Evolutionary conservation across 768 basidiomycete genomes (phyloP).

Genomic region (Boletus subparvulus): DNA sequence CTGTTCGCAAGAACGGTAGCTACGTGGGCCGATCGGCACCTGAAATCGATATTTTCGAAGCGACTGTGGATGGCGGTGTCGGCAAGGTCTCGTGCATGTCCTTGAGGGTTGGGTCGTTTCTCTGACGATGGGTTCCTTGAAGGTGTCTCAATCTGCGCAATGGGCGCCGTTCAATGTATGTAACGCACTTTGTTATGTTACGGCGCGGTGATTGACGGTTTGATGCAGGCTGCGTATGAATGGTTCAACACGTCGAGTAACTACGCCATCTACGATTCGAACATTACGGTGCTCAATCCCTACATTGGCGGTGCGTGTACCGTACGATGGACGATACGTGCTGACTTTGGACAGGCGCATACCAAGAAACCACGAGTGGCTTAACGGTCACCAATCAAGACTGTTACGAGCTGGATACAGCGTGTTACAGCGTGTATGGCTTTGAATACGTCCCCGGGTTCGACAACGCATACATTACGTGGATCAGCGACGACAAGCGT

Average conservation of each 20-base stretch:
- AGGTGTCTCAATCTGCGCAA: conserved; percentile 58
- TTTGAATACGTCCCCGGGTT: conserved; percentile 55
- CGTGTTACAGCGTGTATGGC: conserved; percentile 50
- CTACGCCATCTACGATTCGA: conserved; percentile 37
- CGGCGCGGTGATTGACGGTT: not conserved
- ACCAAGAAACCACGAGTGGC: conserved; percentile 42
- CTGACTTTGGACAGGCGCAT: conserved; percentile 28
- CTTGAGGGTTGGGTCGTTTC: not conserved
- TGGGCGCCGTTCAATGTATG: conserved; percentile 39
- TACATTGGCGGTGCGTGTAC: conserved; percentile 43
- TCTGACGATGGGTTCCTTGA: conserved; percentile 11
- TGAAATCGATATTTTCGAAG: conserved; percentile 62
- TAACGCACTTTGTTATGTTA: too few relatives aligned
- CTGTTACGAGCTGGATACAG: conserved; percentile 43
- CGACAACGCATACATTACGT: conserved; percentile 61
- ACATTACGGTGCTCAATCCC: conserved; percentile 39
- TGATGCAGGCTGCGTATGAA: conserved; percentile 42
- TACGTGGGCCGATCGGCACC: conserved; percentile 56
- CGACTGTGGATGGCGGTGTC: conserved; percentile 32
- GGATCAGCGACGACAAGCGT: conserved; percentile 56
- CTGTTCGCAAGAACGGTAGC: conserved; percentile 44
- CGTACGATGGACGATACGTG: not conserved
- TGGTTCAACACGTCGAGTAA: conserved; percentile 39
- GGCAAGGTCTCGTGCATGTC: conserved; percentile 34
- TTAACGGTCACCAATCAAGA: conserved; percentile 38